Evolutionary conservation across 208 protist species (phyloP), one percentile per base, ranked within the genome.

Genomic region (Balamuthia mandrillaris): DNA sequence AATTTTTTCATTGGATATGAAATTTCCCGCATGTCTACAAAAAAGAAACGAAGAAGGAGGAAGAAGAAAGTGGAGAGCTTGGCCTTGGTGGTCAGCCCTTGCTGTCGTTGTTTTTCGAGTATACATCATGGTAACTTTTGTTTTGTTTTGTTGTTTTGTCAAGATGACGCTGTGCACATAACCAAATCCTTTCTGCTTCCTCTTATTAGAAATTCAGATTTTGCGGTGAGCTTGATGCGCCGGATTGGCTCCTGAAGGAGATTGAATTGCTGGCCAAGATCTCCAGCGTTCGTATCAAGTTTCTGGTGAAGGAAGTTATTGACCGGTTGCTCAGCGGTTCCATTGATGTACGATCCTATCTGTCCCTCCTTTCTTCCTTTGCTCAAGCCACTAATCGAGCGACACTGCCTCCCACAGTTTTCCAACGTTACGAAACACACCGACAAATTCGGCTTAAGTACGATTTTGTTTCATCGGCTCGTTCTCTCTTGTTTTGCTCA

Each of bases 131-230:
- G n/a, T n/a, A n/a, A n/a, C n/a, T n/a, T n/a, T n/a, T n/a, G n/a
- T n/a, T n/a, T n/a, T n/a, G n/a, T n/a, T n/a, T n/a, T n/a, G n/a
- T n/a, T n/a, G n/a, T n/a, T n/a, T n/a, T n/a, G n/a, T n/a, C n/a
- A n/a, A n/a, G n/a, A n/a, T n/a, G n/a, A n/a, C n/a, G n/a, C n/a
- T n/a, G n/a, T n/a, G n/a, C n/a, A n/a, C n/a, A n/a, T n/a, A n/a
- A n/a, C n/a, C n/a, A n/a, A n/a, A n/a, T n/a, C n/a, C n/a, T n/a
- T n/a, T n/a, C n/a, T n/a, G n/a, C n/a, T n/a, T n/a, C n/a, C n/a
- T n/a, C n/a, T n/a, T 54, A 18, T 54, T 66, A 92, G 90, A 87
- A 83, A 81, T 93, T 93, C 86, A 66, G 87, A 56, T 93, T 92
- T 66, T 93, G 89, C 89, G 91, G 91, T 9, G 91, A 88, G 10